phyloP scores from a whole-genome alignment of 306 rosid species.

The Abrus pulchellus region DNA sequence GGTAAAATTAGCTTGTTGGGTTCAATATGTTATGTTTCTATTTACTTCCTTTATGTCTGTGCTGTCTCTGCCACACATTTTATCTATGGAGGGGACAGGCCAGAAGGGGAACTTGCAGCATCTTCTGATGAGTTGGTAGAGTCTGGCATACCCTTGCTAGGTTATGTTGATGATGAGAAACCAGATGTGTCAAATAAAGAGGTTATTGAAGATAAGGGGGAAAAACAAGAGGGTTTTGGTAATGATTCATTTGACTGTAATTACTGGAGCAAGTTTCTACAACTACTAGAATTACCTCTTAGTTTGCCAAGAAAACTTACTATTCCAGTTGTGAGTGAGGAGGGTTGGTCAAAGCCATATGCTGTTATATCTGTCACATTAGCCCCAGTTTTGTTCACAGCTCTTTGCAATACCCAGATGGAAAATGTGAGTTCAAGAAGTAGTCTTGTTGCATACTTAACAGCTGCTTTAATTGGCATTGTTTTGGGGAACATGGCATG shows the following conservation, averaged over 20 bases:
- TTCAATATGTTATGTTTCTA: slow-evolving; percentile 43
- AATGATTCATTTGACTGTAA: slow-evolving; percentile 18
- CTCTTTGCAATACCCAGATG: slow-evolving; percentile 42
- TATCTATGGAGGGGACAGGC: slow-evolving; percentile 32
- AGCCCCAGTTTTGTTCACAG: slow-evolving; percentile 41
- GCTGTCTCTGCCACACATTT: slow-evolving; percentile 48
- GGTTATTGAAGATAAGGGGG: neutral
- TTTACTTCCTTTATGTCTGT: slow-evolving; percentile 44
- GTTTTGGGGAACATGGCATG: slow-evolving; percentile 48
- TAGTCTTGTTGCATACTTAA: slow-evolving; percentile 38
- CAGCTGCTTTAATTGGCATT: slow-evolving; percentile 44
- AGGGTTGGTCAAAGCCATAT: slow-evolving; percentile 45
- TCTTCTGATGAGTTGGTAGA: slow-evolving; percentile 44
- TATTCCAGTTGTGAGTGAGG: slow-evolving; percentile 42
- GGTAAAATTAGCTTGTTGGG: slow-evolving; percentile 38
- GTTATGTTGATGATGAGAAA: slow-evolving; percentile 31
- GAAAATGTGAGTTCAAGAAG: slow-evolving; percentile 42
- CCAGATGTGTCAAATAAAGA: slow-evolving; percentile 14
- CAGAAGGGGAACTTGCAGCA: neutral
- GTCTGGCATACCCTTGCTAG: slow-evolving; percentile 40
- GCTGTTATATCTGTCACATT: slow-evolving; percentile 40
- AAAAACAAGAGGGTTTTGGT: neutral
- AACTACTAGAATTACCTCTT: slow-evolving; percentile 43
- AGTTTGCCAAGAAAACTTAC: slow-evolving; percentile 44
- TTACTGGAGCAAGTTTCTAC: slow-evolving; percentile 12